Base-by-base conservation (phyloP, 2,329 filamentous ascomycete species). In the Sporothrix pallida region DNA sequence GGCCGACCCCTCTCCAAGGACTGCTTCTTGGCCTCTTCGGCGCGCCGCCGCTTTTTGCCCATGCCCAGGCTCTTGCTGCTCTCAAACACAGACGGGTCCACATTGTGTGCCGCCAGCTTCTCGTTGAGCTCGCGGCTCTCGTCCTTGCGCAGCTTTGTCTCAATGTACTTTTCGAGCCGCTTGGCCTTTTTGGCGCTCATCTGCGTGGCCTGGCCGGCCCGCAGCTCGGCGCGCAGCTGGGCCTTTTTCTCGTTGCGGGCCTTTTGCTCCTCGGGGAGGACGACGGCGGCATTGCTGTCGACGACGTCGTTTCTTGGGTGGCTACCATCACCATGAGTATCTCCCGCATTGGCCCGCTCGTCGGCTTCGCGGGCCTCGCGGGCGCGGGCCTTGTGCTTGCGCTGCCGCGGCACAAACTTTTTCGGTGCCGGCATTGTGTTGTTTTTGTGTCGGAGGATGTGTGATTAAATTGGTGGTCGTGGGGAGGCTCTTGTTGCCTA, bases 81-180 rank as follows among this genome's bases (percentile, higher is more conserved):
- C 74, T 90, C 87, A 75, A 97, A 91, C 23, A 94, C 84, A 75
- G 88, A 93, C 0, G 93, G 97, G 80, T 98, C 95, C 77, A 96
- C 88, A 79, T 92, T 94, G 72, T 89, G 87, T 75, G 89, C 87
- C 20, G 93, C 93, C 37, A 99, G 87, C 80, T 96, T 95, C 80
- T 93, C 92, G 78, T 98, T 86, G 44, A 99, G 85, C 73, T 90
- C 92, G 42, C 93, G 86, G 79, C 93, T 97, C 81, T 98, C 95
- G 80, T 99, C 96, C 81, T 97, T 98, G 81, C 91, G 93, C 63
- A 99, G 85, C 86, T 99, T 99, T 74, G 88, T 96, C 79, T 98
- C 95, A 76, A 91, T 90, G 79, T 91, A 91, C 79, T 91, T 91
- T 76, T 91, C 89, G 54, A 91, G 80, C 1, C 90, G 86, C 82